Evolutionary conservation across 192 early-diverging fungal genomes (phyloP).

Genomic region (Linnemannia elongata): DNA sequence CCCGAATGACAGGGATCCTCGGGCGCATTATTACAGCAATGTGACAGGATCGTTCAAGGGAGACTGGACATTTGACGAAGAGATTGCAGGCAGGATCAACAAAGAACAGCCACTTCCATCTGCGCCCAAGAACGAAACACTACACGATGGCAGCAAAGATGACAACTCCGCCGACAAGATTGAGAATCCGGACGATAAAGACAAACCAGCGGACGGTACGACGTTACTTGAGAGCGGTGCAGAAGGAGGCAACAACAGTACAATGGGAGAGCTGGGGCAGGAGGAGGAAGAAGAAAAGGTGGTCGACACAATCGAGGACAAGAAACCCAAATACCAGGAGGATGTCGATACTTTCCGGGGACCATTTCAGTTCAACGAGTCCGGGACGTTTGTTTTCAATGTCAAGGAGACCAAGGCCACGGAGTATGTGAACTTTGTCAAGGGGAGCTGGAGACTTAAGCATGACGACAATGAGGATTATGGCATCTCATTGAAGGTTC

Average conservation of each 20-base stretch:
- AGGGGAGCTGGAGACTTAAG: constrained; percentile 61
- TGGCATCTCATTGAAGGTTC: constrained; percentile 59
- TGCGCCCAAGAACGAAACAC: constrained; percentile 29
- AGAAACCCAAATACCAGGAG: constrained; percentile 30
- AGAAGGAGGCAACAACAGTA: neutral
- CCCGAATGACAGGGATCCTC: constrained; percentile 15
- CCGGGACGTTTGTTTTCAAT: constrained; percentile 43
- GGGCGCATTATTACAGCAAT: constrained; percentile 65
- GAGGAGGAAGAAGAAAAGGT: constrained; percentile 5
- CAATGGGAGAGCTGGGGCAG: neutral
- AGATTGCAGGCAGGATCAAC: constrained; percentile 7
- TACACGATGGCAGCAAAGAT: neutral
- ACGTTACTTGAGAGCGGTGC: neutral
- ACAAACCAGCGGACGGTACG: neutral
- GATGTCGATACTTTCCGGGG: constrained; percentile 37
- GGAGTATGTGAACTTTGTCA: constrained; percentile 61
- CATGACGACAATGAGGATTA: constrained; percentile 62
- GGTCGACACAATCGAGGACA: constrained; percentile 34
- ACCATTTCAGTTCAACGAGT: constrained; percentile 40
- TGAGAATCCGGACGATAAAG: neutral
- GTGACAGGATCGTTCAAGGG: constrained; percentile 67
- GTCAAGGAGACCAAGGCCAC: constrained; percentile 54
- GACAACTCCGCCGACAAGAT: neutral
- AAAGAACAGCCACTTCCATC: constrained; percentile 29
- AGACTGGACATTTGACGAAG: constrained; percentile 32